These are phyloP conservation scores for Saturnispora sekii DNA, from an alignment of 805 yeast species.

Conservation along the genomic window DNA sequence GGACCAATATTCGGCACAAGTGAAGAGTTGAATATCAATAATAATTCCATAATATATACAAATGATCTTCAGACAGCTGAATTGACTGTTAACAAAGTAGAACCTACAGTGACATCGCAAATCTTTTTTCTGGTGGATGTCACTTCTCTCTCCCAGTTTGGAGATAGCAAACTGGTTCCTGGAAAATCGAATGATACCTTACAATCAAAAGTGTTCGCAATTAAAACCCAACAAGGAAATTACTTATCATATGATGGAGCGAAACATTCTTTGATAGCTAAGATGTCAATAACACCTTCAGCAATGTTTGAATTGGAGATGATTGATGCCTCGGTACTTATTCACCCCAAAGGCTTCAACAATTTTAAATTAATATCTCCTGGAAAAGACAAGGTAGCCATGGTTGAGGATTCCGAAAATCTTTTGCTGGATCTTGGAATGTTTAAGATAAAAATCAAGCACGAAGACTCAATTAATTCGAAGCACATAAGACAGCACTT, in stretches of 20 bases:
- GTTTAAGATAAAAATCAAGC: conserved; percentile 21
- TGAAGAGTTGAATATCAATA: too few relatives aligned
- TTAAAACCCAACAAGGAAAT: conserved; percentile 19
- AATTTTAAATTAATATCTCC: too few relatives aligned
- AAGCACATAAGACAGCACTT: conserved; percentile 10
- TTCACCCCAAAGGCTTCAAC: too few relatives aligned
- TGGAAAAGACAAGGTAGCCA: conserved; percentile 13
- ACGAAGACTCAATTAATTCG: conserved; percentile 16
- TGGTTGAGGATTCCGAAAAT: conserved; percentile 24
- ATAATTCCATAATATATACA: too few relatives aligned
- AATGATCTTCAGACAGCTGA: background rate
- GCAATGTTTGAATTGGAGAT: conserved; percentile 18
- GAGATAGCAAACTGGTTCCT: conserved; percentile 7
- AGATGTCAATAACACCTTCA: conserved; percentile 22
- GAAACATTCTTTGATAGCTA: conserved; percentile 13
- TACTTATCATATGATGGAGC: conserved; percentile 17
- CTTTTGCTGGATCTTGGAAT: conserved; percentile 18
- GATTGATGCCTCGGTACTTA: conserved; percentile 9
- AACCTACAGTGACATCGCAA: conserved; percentile 21
- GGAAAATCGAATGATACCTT: background rate
- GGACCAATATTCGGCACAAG: background rate
- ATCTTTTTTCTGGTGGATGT: conserved; percentile 21
- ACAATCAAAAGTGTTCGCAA: conserved; percentile 9
- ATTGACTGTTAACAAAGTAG: conserved; percentile 10
- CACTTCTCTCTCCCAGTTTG: conserved; percentile 3